These are phyloP conservation scores for Scheffersomyces insectosa DNA, from an alignment of 1,139 yeast genomes.

Conservation along the genomic window DNA sequence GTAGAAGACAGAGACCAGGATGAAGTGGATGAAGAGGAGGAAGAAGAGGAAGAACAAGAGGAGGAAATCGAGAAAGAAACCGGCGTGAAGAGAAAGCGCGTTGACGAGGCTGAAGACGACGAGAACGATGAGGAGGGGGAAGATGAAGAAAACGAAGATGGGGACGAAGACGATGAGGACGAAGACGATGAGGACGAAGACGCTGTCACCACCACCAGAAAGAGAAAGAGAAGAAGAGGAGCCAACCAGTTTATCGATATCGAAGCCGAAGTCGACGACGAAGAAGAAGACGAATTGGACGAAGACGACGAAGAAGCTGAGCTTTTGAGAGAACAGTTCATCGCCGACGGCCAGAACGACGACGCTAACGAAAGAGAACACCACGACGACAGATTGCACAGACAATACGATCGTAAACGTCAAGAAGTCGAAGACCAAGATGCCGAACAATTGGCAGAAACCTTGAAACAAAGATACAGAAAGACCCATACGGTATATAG, in stretches of 20 bases:
- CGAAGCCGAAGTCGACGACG: slow-evolving; percentile 98
- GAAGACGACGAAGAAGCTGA: slow-evolving; percentile 94
- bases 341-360: slow-evolving; percentile 70
- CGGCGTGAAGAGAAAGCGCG: neutral
- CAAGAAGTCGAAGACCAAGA: slow-evolving; percentile 92
- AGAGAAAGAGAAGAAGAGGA: slow-evolving; percentile 65
- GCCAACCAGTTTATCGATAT: slow-evolving; percentile 95
- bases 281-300: slow-evolving; percentile 86
- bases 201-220: slow-evolving; percentile 43
- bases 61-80: neutral
- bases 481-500: slow-evolving; percentile 82
- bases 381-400: slow-evolving; percentile 70
- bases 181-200: slow-evolving; percentile 58
- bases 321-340: slow-evolving; percentile 77
- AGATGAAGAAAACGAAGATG: slow-evolving; percentile 33
- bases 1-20: slow-evolving; percentile 39
- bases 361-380: slow-evolving; percentile 48
- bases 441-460: slow-evolving; percentile 92
- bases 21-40: slow-evolving; percentile 45
- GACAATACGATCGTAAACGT: slow-evolving; percentile 88
- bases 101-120: slow-evolving; percentile 2
- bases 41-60: slow-evolving; percentile 8
- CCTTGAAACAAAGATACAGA: slow-evolving; percentile 89
- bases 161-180: slow-evolving; percentile 63
- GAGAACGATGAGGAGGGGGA: slow-evolving; percentile 14